Evolutionary conservation across 108 stramenopile genomes (phyloP).

Genomic region (Skeletonema marinoi): DNA sequence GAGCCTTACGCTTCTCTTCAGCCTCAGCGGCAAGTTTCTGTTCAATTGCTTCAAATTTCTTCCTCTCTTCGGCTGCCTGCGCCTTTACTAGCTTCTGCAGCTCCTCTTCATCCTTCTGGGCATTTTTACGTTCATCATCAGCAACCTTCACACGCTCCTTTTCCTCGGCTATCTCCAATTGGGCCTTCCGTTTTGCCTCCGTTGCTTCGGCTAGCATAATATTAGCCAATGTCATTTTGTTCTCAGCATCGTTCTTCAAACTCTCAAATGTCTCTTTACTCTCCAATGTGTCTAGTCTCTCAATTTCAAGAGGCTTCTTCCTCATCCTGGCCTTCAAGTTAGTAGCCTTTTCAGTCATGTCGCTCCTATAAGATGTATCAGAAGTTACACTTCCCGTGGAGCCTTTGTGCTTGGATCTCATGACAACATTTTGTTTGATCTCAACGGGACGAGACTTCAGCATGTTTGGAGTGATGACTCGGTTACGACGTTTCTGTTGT

Average conservation of each 20-base stretch:
- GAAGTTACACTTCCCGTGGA: background rate
- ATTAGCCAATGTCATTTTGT: background rate
- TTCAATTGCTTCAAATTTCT: background rate
- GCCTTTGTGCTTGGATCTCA: constrained; percentile 6
- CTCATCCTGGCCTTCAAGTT: background rate
- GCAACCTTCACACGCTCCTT: background rate
- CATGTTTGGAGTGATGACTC: constrained; percentile 21
- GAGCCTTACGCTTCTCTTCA: background rate
- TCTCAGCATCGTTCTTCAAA: constrained; percentile 1
- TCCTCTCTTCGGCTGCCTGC: background rate
- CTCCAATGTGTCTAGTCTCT: background rate
- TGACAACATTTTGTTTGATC: constrained; percentile 19
- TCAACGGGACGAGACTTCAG: constrained; percentile 12
- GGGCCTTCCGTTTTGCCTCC: background rate
- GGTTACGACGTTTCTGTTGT: background rate
- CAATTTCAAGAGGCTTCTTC: background rate
- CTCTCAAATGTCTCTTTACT: background rate
- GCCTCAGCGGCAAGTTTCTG: background rate
- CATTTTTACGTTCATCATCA: background rate
- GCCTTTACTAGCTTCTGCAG: background rate
- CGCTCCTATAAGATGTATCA: background rate
- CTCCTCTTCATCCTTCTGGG: background rate
- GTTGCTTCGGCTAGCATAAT: background rate
- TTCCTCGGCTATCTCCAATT: background rate
- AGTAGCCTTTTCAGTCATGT: constrained; percentile 5